Base-by-base conservation (phyloP, 2,329 filamentous ascomycete species). In the Cadophora sp. region DNA sequence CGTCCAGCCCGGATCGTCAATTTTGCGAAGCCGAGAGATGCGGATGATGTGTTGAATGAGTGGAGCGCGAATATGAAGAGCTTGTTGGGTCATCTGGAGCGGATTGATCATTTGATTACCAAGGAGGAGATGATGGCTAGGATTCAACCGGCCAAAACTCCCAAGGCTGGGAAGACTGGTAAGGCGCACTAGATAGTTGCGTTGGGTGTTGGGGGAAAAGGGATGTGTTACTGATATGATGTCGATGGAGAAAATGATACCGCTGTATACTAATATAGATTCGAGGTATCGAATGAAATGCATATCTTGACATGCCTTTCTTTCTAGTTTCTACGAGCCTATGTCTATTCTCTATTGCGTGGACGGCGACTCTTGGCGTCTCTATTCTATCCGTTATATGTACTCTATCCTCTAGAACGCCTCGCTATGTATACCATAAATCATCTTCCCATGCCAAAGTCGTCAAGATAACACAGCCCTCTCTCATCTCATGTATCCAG, bases 91-190 rank as follows among this genome's bases (percentile, higher is more conserved):
- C 82, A 95, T 65, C 79, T 97, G 77, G 94, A 97, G 85, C 87
- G 94, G 71, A 97, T 99, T 70, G 96, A 99, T 79, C 96, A 99
- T 80, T 85, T 99, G 76, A 99, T 99, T 77, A 99, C 97, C 65
- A 98, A 98, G 86, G 96, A 99, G 83, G 96, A 99, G 86, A 99
- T 99, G 96, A 99, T 99, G 96, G 96, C 96, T 50, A 88, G 94
- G 68, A 98, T 99, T 76, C 91, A 96, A 80, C 93, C 93, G 6
- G 84, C 72, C 6, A 76, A 77, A 65, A 53, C 69, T 59, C 56
- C 74, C 16, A 77, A 77, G 69, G 68, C 69, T 16, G 68, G 70
- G n/a, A 76, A 78, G 70, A 82, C 81, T 61, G 79, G 79, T 68
- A 78, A 79, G 69, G 75, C 73, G 29, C 77, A 80, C 73, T 74